Percentiles rank a stretch among this genome's conserved stretches.
Evolutionary conservation across 345 rosid genomes (phyloP).

Genomic region (Corymbia maculata): DNA sequence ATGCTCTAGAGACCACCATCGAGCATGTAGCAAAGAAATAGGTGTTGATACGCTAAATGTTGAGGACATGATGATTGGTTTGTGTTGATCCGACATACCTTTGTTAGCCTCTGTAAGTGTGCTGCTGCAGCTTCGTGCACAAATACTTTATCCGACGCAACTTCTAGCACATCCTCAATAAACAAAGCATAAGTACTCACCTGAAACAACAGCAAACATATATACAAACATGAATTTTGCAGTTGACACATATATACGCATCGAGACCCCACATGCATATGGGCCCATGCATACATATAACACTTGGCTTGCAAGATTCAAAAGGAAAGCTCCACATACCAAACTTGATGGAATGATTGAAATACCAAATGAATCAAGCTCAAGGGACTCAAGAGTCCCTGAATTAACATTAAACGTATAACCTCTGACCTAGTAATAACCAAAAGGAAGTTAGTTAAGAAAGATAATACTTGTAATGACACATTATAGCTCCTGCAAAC

Average conservation of each 20-base stretch:
- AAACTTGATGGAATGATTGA: slow-evolving; percentile 83
- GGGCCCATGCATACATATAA: neutral
- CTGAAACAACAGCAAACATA: slow-evolving; percentile 24
- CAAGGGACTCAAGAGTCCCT: slow-evolving; percentile 68
- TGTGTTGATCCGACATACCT: slow-evolving; percentile 23
- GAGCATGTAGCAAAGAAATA: neutral
- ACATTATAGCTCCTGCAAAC: neutral
- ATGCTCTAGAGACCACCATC: neutral
- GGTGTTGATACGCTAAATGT: neutral
- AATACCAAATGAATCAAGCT: slow-evolving; percentile 84
- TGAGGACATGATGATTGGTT: neutral
- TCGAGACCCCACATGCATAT: neutral
- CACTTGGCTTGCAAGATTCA: neutral
- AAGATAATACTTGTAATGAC: neutral
- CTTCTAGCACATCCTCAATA: slow-evolving; percentile 69
- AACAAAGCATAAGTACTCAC: slow-evolving; percentile 75
- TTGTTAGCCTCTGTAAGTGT: slow-evolving; percentile 67
- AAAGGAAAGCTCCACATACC: slow-evolving; percentile 31
- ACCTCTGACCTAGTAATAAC: slow-evolving; percentile 57
- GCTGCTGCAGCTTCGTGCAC: slow-evolving; percentile 73
- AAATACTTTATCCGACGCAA: slow-evolving; percentile 52
- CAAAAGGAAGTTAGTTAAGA: neutral
- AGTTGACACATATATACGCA: neutral
- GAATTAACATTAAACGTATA: slow-evolving; percentile 72
- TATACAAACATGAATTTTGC: neutral